phyloP scores from a whole-genome alignment of 306 rosid species.

The Morella rubra region DNA sequence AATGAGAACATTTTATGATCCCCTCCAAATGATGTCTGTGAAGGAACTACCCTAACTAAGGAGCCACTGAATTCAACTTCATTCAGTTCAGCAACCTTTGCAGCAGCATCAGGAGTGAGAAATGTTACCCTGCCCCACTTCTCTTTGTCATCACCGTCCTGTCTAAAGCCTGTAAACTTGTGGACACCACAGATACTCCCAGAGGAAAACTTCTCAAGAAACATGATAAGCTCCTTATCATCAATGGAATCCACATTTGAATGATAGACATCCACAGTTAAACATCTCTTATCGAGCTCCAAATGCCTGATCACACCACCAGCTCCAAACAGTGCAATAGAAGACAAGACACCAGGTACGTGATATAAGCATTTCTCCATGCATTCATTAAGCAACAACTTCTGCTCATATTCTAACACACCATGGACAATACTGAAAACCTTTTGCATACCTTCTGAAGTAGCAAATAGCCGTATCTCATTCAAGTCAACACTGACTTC shows the following conservation, averaged over 20 bases:
- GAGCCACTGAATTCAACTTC: conserved; percentile 54
- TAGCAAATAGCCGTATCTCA: conserved; percentile 58
- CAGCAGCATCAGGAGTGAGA: conserved; percentile 74
- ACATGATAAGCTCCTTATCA: conserved; percentile 76
- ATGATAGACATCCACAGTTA: conserved; percentile 67
- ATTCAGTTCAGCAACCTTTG: conserved; percentile 55
- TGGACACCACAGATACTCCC: conserved; percentile 68
- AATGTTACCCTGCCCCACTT: conserved; percentile 70
- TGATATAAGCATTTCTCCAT: conserved; percentile 70
- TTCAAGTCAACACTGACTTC: conserved; percentile 63
- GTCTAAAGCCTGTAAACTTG: conserved; percentile 45
- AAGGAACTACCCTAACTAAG: conserved; percentile 58
- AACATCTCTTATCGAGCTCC: conserved; percentile 74
- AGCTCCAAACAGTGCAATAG: conserved; percentile 84
- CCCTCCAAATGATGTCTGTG: conserved; percentile 53
- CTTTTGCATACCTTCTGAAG: conserved; percentile 54
- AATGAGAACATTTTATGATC: conserved; percentile 56
- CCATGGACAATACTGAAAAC: conserved; percentile 40
- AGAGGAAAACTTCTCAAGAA: conserved; percentile 56
- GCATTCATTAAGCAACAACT: conserved; percentile 63
- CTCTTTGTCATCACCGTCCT: conserved; percentile 51
- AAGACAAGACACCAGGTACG: conserved; percentile 57
- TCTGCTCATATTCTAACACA: conserved; percentile 59
- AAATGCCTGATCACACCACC: conserved; percentile 92
- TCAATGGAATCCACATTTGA: conserved; percentile 51